phyloP scores from a whole-genome alignment of 805 yeast genomes.

The Candida wancherniae region DNA sequence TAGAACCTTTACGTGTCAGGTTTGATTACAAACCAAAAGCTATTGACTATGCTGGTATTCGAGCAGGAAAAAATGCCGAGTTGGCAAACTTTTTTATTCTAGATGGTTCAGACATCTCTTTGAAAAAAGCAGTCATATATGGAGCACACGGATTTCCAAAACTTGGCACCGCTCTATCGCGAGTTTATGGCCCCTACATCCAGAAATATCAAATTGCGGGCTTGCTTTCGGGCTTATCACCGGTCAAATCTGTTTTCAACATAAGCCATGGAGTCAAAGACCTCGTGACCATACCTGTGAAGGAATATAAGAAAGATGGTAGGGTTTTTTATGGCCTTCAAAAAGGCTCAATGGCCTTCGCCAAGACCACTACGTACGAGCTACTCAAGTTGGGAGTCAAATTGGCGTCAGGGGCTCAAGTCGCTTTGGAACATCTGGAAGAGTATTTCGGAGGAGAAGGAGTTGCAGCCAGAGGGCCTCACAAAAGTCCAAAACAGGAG shows the following conservation, averaged over 20 bases:
- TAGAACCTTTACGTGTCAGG: constrained; percentile 56
- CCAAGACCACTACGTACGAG: constrained; percentile 76
- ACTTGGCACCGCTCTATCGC: constrained; percentile 51
- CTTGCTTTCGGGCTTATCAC: constrained; percentile 78
- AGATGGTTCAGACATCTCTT: constrained; percentile 73
- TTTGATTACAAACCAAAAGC: constrained; percentile 91
- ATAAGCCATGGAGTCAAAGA: constrained; percentile 77
- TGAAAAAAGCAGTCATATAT: constrained; percentile 58
- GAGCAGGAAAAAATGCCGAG: constrained; percentile 84
- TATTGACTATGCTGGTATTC: constrained; percentile 75
- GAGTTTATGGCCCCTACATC: constrained; percentile 87
- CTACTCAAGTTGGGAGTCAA: constrained; percentile 77
- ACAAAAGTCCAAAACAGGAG: constrained; percentile 2
- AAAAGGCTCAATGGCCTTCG: constrained; percentile 69
- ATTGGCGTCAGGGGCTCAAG: constrained; percentile 84
- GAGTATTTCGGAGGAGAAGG: constrained; percentile 75
- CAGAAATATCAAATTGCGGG: constrained; percentile 75
- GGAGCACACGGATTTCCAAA: constrained; percentile 75
- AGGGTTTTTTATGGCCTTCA: constrained; percentile 63
- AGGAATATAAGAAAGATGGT: constrained; percentile 72
- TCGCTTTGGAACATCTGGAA: constrained; percentile 73
- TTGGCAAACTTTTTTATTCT: constrained; percentile 83
- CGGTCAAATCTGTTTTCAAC: constrained; percentile 70
- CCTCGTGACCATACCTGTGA: constrained; percentile 65
- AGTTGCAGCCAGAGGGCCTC: constrained; percentile 39